Conservation (phyloP, 2,329 filamentous ascomycete genomes). For the Phialemoniopsis sp. region DNA sequence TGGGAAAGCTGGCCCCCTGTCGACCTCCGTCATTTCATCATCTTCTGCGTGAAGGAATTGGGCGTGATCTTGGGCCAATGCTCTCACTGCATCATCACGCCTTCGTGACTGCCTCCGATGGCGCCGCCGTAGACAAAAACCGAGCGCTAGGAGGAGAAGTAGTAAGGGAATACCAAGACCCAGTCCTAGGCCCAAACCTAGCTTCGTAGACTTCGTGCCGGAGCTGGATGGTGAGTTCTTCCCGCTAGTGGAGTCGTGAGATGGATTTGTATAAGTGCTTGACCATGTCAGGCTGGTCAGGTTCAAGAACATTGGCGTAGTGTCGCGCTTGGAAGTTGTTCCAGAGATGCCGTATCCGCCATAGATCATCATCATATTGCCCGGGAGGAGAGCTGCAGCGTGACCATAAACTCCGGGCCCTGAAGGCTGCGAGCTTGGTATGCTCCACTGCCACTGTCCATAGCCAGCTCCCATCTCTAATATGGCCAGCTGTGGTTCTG, state of each 20-base stretch:
- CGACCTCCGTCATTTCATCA: constrained; percentile 43
- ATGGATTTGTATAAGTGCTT: constrained; percentile 43
- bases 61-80: constrained; percentile 43
- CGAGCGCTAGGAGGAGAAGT: constrained; percentile 33
- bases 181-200: constrained; percentile 61
- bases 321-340: constrained; percentile 18
- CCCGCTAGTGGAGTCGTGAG: constrained; percentile 7
- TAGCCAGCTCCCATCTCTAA: constrained; percentile 73
- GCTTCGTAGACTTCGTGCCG: constrained; percentile 28
- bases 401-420: constrained; percentile 55
- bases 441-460: constrained; percentile 68
- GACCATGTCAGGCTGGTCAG: constrained; percentile 53
- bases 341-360: constrained; percentile 52
- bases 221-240: constrained; percentile 1
- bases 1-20: constrained; percentile 20
- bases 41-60: constrained; percentile 34
- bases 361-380: constrained; percentile 65
- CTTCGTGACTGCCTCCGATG: constrained; percentile 26
- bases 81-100: constrained; percentile 41
- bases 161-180: constrained; percentile 57
- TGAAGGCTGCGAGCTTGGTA: constrained; percentile 49
- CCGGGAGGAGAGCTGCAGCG: constrained; percentile 58
- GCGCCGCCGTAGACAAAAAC: constrained; percentile 45
- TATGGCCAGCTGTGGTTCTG: constrained; percentile 76
- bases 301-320: constrained; percentile 45